These are phyloP conservation scores for Apophysomyces elegans DNA, from an alignment of 371 early-diverging fungal species.

Conservation along the genomic window DNA sequence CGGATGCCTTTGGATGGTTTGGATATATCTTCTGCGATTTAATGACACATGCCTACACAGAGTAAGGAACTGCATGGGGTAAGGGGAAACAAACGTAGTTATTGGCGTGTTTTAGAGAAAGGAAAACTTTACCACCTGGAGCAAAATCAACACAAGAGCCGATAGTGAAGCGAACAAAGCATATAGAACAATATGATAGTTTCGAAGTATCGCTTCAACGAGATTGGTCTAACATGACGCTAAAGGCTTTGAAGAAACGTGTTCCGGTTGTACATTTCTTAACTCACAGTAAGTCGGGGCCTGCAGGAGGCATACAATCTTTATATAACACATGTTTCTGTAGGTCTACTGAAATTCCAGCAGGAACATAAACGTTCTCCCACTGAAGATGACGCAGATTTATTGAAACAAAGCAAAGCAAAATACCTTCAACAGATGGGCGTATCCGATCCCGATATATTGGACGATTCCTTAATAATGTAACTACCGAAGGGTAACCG, in stretches of 20 bases:
- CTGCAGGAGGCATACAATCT: background rate
- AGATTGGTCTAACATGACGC: constrained; percentile 35
- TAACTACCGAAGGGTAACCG: constrained; percentile 24
- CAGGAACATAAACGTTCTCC: constrained; percentile 31
- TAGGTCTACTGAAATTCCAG: constrained; percentile 44
- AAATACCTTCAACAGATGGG: constrained; percentile 33
- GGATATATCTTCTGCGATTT: constrained; percentile 90
- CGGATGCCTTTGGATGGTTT: constrained; percentile 73
- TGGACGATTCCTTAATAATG: constrained; percentile 55
- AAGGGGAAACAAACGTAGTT: background rate
- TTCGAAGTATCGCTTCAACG: constrained; percentile 40
- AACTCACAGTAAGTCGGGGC: constrained; percentile 50
- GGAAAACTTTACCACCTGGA: constrained; percentile 11
- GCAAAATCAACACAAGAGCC: constrained; percentile 39
- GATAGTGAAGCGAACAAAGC: constrained; percentile 39
- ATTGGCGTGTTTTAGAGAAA: constrained; percentile 20
- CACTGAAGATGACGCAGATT: constrained; percentile 19
- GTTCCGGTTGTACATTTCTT: constrained; percentile 55
- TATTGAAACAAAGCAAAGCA: constrained; percentile 28
- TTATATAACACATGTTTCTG: background rate
- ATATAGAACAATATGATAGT: constrained; percentile 46
- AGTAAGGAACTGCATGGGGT: constrained; percentile 39
- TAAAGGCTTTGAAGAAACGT: constrained; percentile 42
- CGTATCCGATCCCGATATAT: constrained; percentile 36
- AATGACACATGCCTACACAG: constrained; percentile 67